These are phyloP conservation scores for Scytalidium lignicola DNA, from an alignment of 2,329 filamentous ascomycete genomes.

Conservation along the genomic window DNA sequence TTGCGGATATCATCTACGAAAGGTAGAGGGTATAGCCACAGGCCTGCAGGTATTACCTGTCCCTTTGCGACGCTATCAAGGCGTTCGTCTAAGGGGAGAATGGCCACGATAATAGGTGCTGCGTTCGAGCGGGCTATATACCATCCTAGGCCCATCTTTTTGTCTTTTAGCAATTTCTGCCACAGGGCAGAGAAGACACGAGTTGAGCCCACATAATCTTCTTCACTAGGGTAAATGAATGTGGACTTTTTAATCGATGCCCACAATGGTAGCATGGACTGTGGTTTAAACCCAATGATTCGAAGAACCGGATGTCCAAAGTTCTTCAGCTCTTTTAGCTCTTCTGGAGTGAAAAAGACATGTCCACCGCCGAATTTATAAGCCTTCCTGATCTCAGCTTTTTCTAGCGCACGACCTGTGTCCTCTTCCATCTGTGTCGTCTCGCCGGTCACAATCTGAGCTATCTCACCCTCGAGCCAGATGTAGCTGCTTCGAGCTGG, in stretches of 20 bases:
- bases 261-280: constrained; percentile 71
- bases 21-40: constrained; percentile 86
- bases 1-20: constrained; percentile 84
- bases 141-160: constrained; percentile 86
- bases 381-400: constrained; percentile 78
- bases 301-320: constrained; percentile 81
- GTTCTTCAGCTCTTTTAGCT: constrained; percentile 69
- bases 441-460: constrained; percentile 71
- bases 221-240: constrained; percentile 92
- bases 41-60: constrained; percentile 70
- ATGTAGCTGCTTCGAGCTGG: constrained; percentile 81
- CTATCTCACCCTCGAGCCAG: constrained; percentile 79
- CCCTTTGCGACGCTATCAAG: constrained; percentile 60
- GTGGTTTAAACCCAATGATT: constrained; percentile 89
- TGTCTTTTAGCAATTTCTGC: constrained; percentile 72
- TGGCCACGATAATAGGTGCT: constrained; percentile 71
- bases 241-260: constrained; percentile 79
- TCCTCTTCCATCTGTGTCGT: constrained; percentile 75
- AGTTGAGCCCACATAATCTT: constrained; percentile 83
- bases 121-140: constrained; percentile 79
- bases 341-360: constrained; percentile 78
- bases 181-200: constrained; percentile 89
- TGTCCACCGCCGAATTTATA: constrained; percentile 95
- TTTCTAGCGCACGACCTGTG: constrained; percentile 70
- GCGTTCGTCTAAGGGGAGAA: constrained; percentile 69